These are phyloP conservation scores for Plasmodium malariae DNA, from an alignment of 169 alveolate species.

Conservation along the genomic window DNA sequence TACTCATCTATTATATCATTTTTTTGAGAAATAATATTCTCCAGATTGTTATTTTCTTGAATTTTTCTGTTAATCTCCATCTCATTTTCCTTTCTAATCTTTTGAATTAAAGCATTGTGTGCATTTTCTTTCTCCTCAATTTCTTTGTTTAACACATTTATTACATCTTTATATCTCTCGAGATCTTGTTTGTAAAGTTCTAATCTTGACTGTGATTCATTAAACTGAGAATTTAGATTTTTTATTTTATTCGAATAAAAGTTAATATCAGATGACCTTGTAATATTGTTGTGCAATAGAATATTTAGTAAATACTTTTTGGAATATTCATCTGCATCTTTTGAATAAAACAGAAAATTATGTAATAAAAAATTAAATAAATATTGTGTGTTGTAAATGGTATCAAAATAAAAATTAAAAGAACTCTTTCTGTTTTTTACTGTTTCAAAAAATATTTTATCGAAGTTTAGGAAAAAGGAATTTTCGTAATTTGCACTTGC, in stretches of 20 bases:
- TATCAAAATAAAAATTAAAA: slow-evolving; percentile 77
- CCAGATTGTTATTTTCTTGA: slow-evolving; percentile 76
- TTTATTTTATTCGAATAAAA: slow-evolving; percentile 77
- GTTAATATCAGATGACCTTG: slow-evolving; percentile 77
- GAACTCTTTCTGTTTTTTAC: slow-evolving; percentile 77
- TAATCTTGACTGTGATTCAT: slow-evolving; percentile 76
- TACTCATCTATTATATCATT: slow-evolving; percentile 78
- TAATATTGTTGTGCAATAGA: slow-evolving; percentile 75
- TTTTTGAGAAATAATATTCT: slow-evolving; percentile 76
- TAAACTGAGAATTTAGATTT: slow-evolving; percentile 73
- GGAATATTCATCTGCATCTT: slow-evolving; percentile 78
- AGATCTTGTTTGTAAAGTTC: slow-evolving; percentile 77
- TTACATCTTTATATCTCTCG: slow-evolving; percentile 77
- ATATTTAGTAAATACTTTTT: slow-evolving; percentile 73
- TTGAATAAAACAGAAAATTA: slow-evolving; percentile 74
- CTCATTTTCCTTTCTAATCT: slow-evolving; percentile 75
- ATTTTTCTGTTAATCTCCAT: slow-evolving; percentile 69
- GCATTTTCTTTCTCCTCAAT: slow-evolving; percentile 75
- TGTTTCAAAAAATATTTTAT: slow-evolving; percentile 76
- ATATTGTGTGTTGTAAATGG: slow-evolving; percentile 74
- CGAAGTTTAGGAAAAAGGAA: slow-evolving; percentile 73
- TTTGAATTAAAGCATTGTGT: slow-evolving; percentile 72
- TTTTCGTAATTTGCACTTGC: slow-evolving; percentile 76
- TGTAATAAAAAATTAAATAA: slow-evolving; percentile 76
- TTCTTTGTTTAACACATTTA: slow-evolving; percentile 77